A percentile compares a stretch with the other conserved stretches of the same genome.
Conservation (phyloP, 2,329 filamentous ascomycete genomes). For the Colletotrichum shisoi region DNA sequence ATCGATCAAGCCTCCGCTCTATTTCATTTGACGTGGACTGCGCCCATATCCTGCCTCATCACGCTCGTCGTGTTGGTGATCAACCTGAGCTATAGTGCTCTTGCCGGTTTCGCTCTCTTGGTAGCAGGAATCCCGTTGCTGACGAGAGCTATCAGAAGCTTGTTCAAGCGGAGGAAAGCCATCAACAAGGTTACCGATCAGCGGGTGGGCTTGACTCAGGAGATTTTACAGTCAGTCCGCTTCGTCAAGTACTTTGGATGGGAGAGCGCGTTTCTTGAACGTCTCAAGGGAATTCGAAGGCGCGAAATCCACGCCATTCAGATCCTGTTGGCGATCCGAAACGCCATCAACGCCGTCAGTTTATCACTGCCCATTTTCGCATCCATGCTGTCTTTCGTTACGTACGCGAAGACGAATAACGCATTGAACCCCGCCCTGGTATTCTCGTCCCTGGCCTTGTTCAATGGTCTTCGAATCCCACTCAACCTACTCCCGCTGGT, state of each 20-base stretch:
- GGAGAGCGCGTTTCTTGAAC: conserved; percentile 85
- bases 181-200: conserved; percentile 97
- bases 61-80: conserved; percentile 82
- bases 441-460: conserved; percentile 92
- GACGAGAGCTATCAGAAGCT: conserved; percentile 75
- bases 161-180: conserved; percentile 75
- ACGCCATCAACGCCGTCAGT: conserved; percentile 83
- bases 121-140: conserved; percentile 80
- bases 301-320: conserved; percentile 87
- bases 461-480: conserved; percentile 89
- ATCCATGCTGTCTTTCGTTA: conserved; percentile 94
- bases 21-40: conserved; percentile 91
- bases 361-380: conserved; percentile 92
- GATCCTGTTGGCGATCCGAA: conserved; percentile 80
- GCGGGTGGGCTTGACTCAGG: conserved; percentile 87
- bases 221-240: conserved; percentile 87
- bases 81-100: conserved; percentile 88
- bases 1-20: conserved; percentile 87
- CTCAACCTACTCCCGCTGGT: conserved; percentile 89
- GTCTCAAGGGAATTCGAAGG: conserved; percentile 75
- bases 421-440: conserved; percentile 76
- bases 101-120: conserved; percentile 86
- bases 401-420: conserved; percentile 73
- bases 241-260: conserved; percentile 98
- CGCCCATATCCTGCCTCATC: conserved; percentile 78